Evolutionary conservation across 1,139 yeast genomes (phyloP).

Genomic region (Saccharomycopsis phalli): DNA sequence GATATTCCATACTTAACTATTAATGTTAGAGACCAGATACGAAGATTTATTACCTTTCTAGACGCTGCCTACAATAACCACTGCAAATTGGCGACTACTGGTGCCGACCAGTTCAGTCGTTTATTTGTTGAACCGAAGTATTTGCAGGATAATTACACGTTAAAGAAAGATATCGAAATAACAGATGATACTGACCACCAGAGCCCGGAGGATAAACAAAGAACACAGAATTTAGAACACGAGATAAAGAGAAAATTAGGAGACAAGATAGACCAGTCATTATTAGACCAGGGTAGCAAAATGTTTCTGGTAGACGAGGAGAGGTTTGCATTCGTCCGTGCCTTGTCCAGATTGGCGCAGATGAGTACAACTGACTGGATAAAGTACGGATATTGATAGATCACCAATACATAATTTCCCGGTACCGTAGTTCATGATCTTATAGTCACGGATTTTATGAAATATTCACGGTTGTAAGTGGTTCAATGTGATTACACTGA

Average conservation of each 20-base stretch:
- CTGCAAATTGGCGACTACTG: conserved; percentile 79
- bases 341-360: conserved; percentile 79
- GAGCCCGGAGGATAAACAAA: background rate
- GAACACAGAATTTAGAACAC: background rate
- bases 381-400: conserved; percentile 27
- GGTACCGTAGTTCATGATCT: conserved; percentile 1
- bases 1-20: conserved; percentile 83
- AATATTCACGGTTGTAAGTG: no score
- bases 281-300: conserved; percentile 25
- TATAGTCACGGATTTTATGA: conserved; percentile 10
- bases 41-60: conserved; percentile 85
- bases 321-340: conserved; percentile 92
- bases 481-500: no score
- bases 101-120: conserved; percentile 76
- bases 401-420: background rate
- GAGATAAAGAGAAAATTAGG: conserved; percentile 1
- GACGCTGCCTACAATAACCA: conserved; percentile 94
- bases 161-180: conserved; percentile 31
- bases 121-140: conserved; percentile 79
- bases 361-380: conserved; percentile 96
- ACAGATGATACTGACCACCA: conserved; percentile 17
- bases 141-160: conserved; percentile 44
- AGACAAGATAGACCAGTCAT: conserved; percentile 9
- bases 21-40: conserved; percentile 69
- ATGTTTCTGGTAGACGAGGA: conserved; percentile 90